Conservation (phyloP, 495 filamentous ascomycete species). For the Tuber borchii region DNA sequence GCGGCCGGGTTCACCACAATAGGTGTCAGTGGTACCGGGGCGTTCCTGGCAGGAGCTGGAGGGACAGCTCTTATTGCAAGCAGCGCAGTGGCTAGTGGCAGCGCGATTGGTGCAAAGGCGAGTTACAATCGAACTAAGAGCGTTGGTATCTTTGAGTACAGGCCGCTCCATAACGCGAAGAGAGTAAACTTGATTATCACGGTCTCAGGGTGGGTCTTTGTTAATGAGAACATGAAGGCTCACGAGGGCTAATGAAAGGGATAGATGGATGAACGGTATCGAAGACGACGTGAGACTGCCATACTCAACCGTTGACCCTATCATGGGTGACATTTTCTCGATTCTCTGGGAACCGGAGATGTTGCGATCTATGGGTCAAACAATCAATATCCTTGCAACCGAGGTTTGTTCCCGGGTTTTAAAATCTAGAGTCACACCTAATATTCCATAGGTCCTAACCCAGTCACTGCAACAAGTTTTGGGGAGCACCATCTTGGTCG, state of each 20-base stretch:
- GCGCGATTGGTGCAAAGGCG: conserved; percentile 77
- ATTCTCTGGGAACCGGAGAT: conserved; percentile 98
- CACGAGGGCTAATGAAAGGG: neutral
- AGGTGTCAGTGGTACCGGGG: conserved; percentile 79
- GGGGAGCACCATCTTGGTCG: conserved; percentile 77
- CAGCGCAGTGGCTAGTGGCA: conserved; percentile 74
- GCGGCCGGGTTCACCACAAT: conserved; percentile 94
- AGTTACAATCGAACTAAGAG: conserved; percentile 77
- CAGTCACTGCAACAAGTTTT: conserved; percentile 94
- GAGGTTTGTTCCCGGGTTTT: conserved; percentile 57
- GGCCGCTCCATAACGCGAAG: conserved; percentile 95
- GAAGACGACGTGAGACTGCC: conserved; percentile 93
- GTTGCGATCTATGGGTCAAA: conserved; percentile 93
- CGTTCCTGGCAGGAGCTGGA: conserved; percentile 84
- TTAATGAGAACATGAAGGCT: neutral
- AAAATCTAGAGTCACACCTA: conserved; percentile 17
- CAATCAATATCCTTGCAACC: conserved; percentile 95
- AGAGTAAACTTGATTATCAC: conserved; percentile 93
- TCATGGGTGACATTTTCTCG: conserved; percentile 98
- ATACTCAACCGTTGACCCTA: conserved; percentile 88
- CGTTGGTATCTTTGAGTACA: conserved; percentile 93
- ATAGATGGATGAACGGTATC: conserved; percentile 89
- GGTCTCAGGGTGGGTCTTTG: conserved; percentile 57
- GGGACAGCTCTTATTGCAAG: conserved; percentile 93
- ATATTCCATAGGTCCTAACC: conserved; percentile 67